Evolutionary conservation across 805 yeast genomes (phyloP), one percentile per base, ranked within the genome.

Genomic region (Ascoidea asiatica): DNA sequence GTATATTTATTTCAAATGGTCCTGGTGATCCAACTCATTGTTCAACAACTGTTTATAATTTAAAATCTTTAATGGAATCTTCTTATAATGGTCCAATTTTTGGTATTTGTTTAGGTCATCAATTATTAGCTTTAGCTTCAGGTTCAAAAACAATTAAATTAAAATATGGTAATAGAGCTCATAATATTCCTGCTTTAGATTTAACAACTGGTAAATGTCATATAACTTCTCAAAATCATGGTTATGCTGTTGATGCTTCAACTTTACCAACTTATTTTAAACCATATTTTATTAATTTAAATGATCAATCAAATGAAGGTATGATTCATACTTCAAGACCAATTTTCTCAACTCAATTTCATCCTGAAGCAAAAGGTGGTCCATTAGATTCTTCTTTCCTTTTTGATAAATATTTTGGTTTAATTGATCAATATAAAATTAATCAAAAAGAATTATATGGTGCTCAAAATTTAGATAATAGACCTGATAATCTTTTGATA

Each of bases 301-400:
- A 92, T 62, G 99, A 92, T 63, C 81, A 87, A 61, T 84, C 95
- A 44, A 92, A 92, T 64, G 99, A 92, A 67, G 99, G 99, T 56
- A 88, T 92, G 95, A 81, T 79, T 56, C 98, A 92, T 64, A 73
- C 69, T 46, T 59, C 76, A 37, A 81, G 77, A 62, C 99, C 99
- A 43, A 84, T 90, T 45, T 92, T 90, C 67, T 86, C 96, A 37
- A 87, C 96, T 2, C 98, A 92, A 65, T 92, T 92, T 75, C 99
- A 92, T 63, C 99, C 99, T 42, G 99, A 92, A 66, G 97, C 98
- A 46, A 90, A 88, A 68, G 97, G 98, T 56, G 99, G 99, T 54
- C 99, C 99, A 47, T 73, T 83, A 56, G 99, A 92, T 64, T 84
- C 96, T 13, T 75, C 87, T 2, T 86, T 78, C 66, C 70, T 92